Evolutionary conservation across 2,329 filamentous ascomycete genomes (phyloP), one percentile per base, ranked within the genome.

Genomic region (Xylariaceae sp.): DNA sequence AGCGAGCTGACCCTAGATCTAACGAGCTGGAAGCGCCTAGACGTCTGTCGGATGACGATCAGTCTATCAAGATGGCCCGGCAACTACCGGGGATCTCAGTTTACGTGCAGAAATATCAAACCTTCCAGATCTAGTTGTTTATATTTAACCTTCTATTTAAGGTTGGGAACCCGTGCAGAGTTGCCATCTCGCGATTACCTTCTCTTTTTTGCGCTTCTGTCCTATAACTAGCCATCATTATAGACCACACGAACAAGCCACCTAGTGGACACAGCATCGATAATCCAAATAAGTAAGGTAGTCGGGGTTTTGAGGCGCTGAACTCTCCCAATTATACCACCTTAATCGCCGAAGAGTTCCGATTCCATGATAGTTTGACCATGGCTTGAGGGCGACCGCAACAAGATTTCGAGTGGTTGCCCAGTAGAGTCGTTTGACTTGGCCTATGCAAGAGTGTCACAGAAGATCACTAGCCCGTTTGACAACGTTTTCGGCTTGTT

Each of bases 1-100:
- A 48, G 57, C 40, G 46, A 56, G 58, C 52, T 59, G 55, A 50
- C 20, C 44, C 21, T 10, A 26, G 44, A 21, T 45, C 43, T 37
- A 16, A n/a, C 32, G 14, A 37, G 32, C 32, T 37, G 32, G 32
- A 37, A 16, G 9, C 32, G 32, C 32, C 32, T 37, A 37, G 12
- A 12, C 12, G 32, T 16, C 32, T 10, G 12, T 16, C 32, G 14
- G 32, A 12, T 16, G 32, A 37, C 32, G 32, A 37, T 37, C 32
- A 37, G 32, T 37, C 14, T 10, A 37, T 37, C 32, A 16, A 3
- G 32, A 14, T 10, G 32, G 3, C 32, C 32, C 32, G 3, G 3
- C 32, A 37, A 37, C 32, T 16, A 37, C 32, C 32, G 32, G 32
- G 12, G 14, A 16, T 37, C 32, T 14, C 14, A 10, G 32, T 37